A percentile compares a stretch with the other conserved stretches of the same genome.
Conservation (phyloP, 225 moss, liverwort and hornwort genomes). For the Lunularia cruciata region DNA sequence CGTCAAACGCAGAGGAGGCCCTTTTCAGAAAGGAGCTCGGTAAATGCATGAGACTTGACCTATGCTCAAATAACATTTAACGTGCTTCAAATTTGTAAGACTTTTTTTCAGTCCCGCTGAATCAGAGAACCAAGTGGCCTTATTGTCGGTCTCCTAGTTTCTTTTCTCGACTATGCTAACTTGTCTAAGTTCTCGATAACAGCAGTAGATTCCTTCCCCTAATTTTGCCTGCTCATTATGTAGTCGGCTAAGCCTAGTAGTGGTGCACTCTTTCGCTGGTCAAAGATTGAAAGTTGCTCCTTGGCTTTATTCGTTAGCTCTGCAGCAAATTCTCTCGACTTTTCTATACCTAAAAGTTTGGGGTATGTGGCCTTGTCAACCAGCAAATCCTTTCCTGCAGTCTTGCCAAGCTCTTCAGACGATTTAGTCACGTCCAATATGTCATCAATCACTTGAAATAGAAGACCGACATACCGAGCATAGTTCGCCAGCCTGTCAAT, state of each 20-base stretch:
- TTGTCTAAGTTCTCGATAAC: background rate
- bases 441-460: conserved; percentile 50
- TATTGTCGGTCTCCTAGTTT: background rate
- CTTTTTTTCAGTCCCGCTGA: background rate
- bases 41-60: background rate
- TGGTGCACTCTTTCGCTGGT: conserved; percentile 34
- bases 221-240: conserved; percentile 34
- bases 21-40: background rate
- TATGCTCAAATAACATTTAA: background rate
- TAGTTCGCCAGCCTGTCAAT: conserved; percentile 34
- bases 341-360: conserved; percentile 41
- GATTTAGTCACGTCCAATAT: conserved; percentile 44
- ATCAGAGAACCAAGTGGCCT: background rate
- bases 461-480: conserved; percentile 38
- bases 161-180: no score
- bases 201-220: background rate
- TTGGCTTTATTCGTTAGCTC: conserved; percentile 37
- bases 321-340: conserved; percentile 30
- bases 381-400: conserved; percentile 40
- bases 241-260: conserved; percentile 40
- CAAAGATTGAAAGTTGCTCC: conserved; percentile 32
- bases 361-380: conserved; percentile 42
- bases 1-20: background rate
- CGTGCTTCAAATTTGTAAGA: background rate
- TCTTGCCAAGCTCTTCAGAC: conserved; percentile 44